A percentile compares a stretch with the other conserved stretches of the same genome.
phyloP scores from a whole-genome alignment of 1,284 basidiomycete species.

The Pascua guehoae region DNA sequence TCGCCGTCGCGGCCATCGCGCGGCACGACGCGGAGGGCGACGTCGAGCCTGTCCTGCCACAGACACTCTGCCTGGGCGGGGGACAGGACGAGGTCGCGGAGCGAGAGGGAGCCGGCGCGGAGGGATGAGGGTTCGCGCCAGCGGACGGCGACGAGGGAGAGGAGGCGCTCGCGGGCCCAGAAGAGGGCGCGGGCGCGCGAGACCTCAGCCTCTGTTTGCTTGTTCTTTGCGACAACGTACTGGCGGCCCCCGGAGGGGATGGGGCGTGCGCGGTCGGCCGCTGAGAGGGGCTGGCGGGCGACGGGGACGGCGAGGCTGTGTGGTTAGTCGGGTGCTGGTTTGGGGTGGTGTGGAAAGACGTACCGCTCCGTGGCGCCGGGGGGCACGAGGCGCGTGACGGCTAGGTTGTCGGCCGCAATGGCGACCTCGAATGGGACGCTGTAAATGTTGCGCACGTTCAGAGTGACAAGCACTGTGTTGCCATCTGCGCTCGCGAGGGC shows the following conservation, averaged over 20 bases:
- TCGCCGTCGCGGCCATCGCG: constrained; percentile 51
- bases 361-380: constrained; percentile 73
- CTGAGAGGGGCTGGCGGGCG: constrained; percentile 61
- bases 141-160: constrained; percentile 62
- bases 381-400: constrained; percentile 63
- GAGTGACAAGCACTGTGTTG: constrained; percentile 75
- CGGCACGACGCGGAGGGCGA: constrained; percentile 48
- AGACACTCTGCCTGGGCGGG: constrained; percentile 70
- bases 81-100: constrained; percentile 71
- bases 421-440: constrained; percentile 82
- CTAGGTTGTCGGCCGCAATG: constrained; percentile 57
- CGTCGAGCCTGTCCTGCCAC: constrained; percentile 61
- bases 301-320: constrained; percentile 73
- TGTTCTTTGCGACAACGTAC: constrained; percentile 78
- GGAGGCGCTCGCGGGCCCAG: constrained; percentile 87
- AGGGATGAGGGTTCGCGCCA: constrained; percentile 84
- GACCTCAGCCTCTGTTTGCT: constrained; percentile 60
- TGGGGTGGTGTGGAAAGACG: neutral
- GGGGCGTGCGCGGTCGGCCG: constrained; percentile 59
- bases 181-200: constrained; percentile 70
- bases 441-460: constrained; percentile 85
- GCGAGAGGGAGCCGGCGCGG: constrained; percentile 67
- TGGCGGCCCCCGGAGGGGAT: constrained; percentile 88
- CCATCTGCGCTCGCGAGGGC: constrained; percentile 55
- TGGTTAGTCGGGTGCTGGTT: neutral